Evolutionary conservation across 192 early-diverging fungal genomes (phyloP).

Genomic region (Umbelopsis isabellina): DNA sequence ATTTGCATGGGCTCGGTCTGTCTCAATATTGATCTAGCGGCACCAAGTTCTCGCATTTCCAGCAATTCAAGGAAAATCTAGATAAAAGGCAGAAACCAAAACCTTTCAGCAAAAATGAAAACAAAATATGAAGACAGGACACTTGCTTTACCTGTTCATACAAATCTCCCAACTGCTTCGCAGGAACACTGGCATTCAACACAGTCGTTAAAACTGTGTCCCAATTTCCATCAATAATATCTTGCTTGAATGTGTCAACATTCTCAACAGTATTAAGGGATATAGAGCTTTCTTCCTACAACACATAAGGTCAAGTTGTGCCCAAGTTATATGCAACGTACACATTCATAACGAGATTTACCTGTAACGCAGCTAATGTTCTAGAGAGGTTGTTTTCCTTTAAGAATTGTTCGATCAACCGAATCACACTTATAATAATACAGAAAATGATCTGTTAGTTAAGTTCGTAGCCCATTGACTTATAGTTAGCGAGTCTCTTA

Average conservation of each 20-base stretch:
- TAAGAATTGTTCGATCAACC: constrained; percentile 91
- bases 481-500: constrained; percentile 27
- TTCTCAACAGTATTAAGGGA: constrained; percentile 88
- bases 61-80: constrained; percentile 86
- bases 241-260: constrained; percentile 67
- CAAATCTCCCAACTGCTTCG: constrained; percentile 75
- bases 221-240: constrained; percentile 85
- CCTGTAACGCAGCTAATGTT: constrained; percentile 80
- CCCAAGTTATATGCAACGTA: not conserved
- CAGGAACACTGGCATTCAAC: constrained; percentile 66
- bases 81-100: not conserved
- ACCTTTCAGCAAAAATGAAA: not conserved
- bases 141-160: constrained; percentile 77
- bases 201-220: constrained; percentile 80
- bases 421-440: constrained; percentile 68
- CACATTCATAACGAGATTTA: constrained; percentile 16
- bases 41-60: constrained; percentile 80
- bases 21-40: constrained; percentile 81
- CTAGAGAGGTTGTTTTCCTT: constrained; percentile 87
- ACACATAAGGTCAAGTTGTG: not conserved
- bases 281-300: constrained; percentile 75
- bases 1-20: constrained; percentile 93
- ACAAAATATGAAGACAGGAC: not conserved
- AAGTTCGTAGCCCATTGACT: not conserved
- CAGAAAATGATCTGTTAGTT: not conserved